Base-by-base conservation (phyloP, 805 yeast genomes). In the Lachancea quebecensis region DNA sequence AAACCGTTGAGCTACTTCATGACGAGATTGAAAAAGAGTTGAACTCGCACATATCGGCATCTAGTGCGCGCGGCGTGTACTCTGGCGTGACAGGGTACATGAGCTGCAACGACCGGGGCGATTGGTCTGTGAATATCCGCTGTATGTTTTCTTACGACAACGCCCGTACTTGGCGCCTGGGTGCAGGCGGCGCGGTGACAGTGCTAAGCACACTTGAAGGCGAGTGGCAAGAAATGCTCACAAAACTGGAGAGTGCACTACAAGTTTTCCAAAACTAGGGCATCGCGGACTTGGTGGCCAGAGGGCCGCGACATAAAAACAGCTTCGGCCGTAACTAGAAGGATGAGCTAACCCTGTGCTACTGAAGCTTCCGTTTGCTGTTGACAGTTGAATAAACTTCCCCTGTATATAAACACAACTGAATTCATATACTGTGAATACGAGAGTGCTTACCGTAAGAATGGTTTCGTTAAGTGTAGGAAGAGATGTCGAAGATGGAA, bases 131-230 rank as follows among this genome's bases (percentile, higher is more conserved):
- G 6, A 79, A 89, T 35, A 93, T 93, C 46, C 73, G 99, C 37
- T 86, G 96, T 1, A 71, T 88, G 42, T 88, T 79, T 61, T 76
- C 77, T 47, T 85, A 87, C 60, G 58, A 67, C 18, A 67, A 73
- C 11, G 65, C 67, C 2, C 58, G 61, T 8, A 57, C 67, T 5
- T 93, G 96, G 95, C 71, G 88, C 50, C 78, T 91, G 44, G 99
- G 99, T 1, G 99, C 99, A 7, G 99, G 99, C 12, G 99, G 99
- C 3, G 99, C 98, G 14, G 81, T 93, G 38, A 93, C 98, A 0
- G 90, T 89, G 2, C 69, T 93, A 49, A 87, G 96, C 59, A 79
- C 86, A 21, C 69, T 72, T n/a, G 78, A 77, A 18, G 91, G 82
- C 2, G 99, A 93, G 63, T 86, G 93, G 84, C 89, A 87, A 28